phyloP scores from a whole-genome alignment of 768 basidiomycete genomes.

The Fistulinella prunicolor region DNA sequence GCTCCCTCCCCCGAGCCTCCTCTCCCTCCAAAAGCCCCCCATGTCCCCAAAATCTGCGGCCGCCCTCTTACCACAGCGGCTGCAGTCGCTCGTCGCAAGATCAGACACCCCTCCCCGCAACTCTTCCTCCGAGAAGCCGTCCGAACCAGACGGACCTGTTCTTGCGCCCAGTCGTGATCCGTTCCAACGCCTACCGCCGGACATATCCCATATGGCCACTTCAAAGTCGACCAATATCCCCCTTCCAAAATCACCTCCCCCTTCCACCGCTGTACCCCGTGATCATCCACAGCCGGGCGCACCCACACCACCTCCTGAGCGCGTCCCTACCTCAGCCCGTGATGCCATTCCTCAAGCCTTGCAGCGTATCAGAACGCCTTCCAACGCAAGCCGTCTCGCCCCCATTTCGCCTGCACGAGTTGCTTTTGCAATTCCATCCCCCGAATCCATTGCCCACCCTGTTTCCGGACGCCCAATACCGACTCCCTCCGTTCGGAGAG shows the following conservation, averaged over 20 bases:
- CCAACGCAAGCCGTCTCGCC: slow-evolving; percentile 10
- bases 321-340: slow-evolving; percentile 14
- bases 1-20: slow-evolving; percentile 43
- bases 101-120: slow-evolving; percentile 12
- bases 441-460: slow-evolving; percentile 9
- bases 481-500: slow-evolving; percentile 15
- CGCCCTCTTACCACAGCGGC: slow-evolving; percentile 48
- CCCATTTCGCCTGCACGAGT: slow-evolving; percentile 9
- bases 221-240: slow-evolving; percentile 7
- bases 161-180: slow-evolving; percentile 24
- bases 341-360: slow-evolving; percentile 13
- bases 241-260: slow-evolving; percentile 1
- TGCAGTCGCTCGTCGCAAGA: slow-evolving; percentile 44
- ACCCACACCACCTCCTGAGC: slow-evolving; percentile 12
- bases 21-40: slow-evolving; percentile 31
- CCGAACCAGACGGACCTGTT: slow-evolving; percentile 2
- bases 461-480: slow-evolving; percentile 13
- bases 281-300: slow-evolving; percentile 3
- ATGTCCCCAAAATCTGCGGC: slow-evolving; percentile 40
- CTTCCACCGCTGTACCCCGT: slow-evolving; percentile 2
- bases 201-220: slow-evolving; percentile 12
- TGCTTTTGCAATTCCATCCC: slow-evolving; percentile 10
- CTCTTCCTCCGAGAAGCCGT: slow-evolving; percentile 6
- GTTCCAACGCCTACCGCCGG: slow-evolving; percentile 25
- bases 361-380: slow-evolving; percentile 19